phyloP scores from a whole-genome alignment of 768 basidiomycete species.

The Boletus sp. region DNA sequence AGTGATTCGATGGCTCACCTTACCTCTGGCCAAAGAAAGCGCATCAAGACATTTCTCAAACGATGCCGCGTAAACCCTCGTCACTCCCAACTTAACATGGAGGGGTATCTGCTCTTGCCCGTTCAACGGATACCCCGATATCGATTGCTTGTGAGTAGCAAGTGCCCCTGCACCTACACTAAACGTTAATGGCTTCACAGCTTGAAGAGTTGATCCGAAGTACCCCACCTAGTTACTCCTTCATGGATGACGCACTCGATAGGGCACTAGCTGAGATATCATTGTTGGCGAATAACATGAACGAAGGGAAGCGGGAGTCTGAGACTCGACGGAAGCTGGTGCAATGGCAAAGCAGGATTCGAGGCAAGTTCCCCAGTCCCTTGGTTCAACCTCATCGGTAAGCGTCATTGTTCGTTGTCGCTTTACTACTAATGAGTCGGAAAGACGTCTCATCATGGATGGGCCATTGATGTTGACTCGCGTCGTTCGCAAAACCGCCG shows the following conservation, averaged over 20 bases:
- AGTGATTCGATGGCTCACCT: slow-evolving; percentile 51
- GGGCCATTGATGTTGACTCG: slow-evolving; percentile 80
- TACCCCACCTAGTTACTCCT: slow-evolving; percentile 77
- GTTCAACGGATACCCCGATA: slow-evolving; percentile 98
- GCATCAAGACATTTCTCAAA: slow-evolving; percentile 87
- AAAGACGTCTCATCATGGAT: slow-evolving; percentile 89
- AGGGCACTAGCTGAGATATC: slow-evolving; percentile 86
- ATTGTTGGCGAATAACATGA: slow-evolving; percentile 89
- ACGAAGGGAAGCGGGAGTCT: slow-evolving; percentile 94
- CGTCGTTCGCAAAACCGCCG: slow-evolving; percentile 82
- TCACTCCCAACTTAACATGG: slow-evolving; percentile 91
- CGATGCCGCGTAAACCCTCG: slow-evolving; percentile 84
- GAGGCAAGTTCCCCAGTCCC: slow-evolving; percentile 93
- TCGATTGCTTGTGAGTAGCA: slow-evolving; percentile 72
- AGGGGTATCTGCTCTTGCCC: slow-evolving; percentile 90
- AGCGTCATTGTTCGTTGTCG: slow-evolving; percentile 18
- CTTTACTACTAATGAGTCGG: slow-evolving; percentile 5
- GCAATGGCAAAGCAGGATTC: slow-evolving; percentile 85
- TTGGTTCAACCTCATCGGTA: slow-evolving; percentile 96
- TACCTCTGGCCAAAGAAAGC: slow-evolving; percentile 77
- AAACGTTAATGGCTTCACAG: slow-evolving; percentile 26
- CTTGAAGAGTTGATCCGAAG: slow-evolving; percentile 82
- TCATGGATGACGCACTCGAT: slow-evolving; percentile 79
- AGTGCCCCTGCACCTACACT: not conserved
- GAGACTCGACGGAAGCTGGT: slow-evolving; percentile 91